Conservation (phyloP, 1,284 basidiomycete species). For the Phaffia rhodozyma region DNA sequence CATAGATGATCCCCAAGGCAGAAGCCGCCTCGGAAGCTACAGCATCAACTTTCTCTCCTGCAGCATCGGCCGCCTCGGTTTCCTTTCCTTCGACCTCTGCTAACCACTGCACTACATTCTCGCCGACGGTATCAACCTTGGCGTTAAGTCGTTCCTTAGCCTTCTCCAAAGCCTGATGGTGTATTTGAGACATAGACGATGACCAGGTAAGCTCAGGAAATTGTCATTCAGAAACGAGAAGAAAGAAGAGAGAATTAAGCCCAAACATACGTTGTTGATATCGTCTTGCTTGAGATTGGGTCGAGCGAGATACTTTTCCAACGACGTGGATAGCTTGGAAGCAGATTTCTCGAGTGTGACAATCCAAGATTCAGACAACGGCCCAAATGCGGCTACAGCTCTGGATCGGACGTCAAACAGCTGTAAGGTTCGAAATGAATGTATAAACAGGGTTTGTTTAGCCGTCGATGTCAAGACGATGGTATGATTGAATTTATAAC, state of each 20-base stretch:
- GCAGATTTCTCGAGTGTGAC: neutral
- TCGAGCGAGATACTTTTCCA: conserved; percentile 11
- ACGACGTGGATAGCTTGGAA: neutral
- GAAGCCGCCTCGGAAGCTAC: conserved; percentile 1
- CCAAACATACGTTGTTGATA: neutral
- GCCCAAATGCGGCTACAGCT: neutral
- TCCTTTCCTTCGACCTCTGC: conserved; percentile 6
- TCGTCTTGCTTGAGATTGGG: conserved; percentile 4
- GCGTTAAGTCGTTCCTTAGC: neutral
- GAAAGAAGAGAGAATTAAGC: no score
- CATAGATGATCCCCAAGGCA: conserved; percentile 5
- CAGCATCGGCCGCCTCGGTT: conserved; percentile 2
- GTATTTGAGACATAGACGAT: no score
- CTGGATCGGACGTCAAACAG: conserved; percentile 4
- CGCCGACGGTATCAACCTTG: conserved; percentile 6
- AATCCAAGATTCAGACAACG: neutral
- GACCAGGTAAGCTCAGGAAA: no score
- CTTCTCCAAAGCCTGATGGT: neutral
- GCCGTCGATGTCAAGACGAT: neutral
- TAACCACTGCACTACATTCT: conserved; percentile 7
- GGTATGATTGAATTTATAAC: neutral
- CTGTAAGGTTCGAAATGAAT: neutral
- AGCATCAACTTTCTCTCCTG: conserved; percentile 1
- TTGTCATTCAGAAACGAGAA: neutral
- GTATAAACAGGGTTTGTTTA: neutral